Evolutionary conservation across 148 eudicot genomes (phyloP).

Genomic region (Cornus florida): DNA sequence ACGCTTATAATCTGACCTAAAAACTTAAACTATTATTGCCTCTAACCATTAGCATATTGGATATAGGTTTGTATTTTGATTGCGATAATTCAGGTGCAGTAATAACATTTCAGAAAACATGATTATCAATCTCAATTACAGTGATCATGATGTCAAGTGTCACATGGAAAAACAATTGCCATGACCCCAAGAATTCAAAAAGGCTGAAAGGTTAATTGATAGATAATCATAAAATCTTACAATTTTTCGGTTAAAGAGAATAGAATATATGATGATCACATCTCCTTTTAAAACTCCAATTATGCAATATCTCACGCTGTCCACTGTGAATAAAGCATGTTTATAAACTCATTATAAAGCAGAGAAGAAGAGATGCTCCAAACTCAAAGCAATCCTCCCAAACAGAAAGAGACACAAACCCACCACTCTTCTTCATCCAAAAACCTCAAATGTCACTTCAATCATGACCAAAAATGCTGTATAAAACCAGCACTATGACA

Average conservation of each 20-base stretch:
- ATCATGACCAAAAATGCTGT: conserved; percentile 13
- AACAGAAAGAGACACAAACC: conserved; percentile 20
- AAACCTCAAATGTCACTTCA: not conserved
- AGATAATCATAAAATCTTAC: not conserved
- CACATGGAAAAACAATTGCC: not conserved
- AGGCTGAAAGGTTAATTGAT: not conserved
- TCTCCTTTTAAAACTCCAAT: conserved; percentile 12
- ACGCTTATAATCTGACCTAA: too few species aligned
- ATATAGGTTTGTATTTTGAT: not conserved
- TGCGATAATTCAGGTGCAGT: not conserved
- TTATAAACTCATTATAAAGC: conserved; percentile 24
- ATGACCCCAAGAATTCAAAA: not conserved
- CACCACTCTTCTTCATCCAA: not conserved
- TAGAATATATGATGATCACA: conserved; percentile 5
- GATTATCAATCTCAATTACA: conserved; percentile 21
- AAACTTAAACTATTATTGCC: too few species aligned
- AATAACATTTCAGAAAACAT: conserved; percentile 10
- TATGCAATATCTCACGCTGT: conserved; percentile 22
- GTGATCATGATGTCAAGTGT: not conserved
- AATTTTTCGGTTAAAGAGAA: not conserved
- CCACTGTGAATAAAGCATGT: conserved; percentile 31
- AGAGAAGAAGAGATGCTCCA: conserved; percentile 23
- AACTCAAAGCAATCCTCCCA: conserved; percentile 32
- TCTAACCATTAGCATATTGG: not conserved
- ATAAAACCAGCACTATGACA: conserved; percentile 25